Evolutionary conservation across 768 basidiomycete species (phyloP).

Genomic region (Scleroderma bovista): DNA sequence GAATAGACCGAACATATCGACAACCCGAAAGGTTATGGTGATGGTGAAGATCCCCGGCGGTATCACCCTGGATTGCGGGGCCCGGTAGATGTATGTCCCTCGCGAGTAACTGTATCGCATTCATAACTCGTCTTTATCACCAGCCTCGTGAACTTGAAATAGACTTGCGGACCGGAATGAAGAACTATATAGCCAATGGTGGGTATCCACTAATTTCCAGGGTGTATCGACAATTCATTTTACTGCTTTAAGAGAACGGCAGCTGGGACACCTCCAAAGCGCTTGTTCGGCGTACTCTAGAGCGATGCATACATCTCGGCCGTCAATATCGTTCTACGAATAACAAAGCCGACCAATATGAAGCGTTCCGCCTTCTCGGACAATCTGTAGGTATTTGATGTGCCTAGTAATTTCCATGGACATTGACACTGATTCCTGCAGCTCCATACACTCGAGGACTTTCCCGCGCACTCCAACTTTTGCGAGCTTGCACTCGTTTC

Average conservation of each 20-base stretch:
- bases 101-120: not conserved
- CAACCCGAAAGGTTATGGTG: slow-evolving; percentile 87
- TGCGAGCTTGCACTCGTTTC: slow-evolving; percentile 76
- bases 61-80: slow-evolving; percentile 74
- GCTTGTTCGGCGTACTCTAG: slow-evolving; percentile 66
- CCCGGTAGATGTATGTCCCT: slow-evolving; percentile 63
- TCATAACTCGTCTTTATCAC: not conserved
- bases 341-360: slow-evolving; percentile 65
- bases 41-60: slow-evolving; percentile 74
- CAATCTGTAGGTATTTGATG: slow-evolving; percentile 43
- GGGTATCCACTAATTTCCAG: not conserved
- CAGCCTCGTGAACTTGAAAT: slow-evolving; percentile 80
- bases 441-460: slow-evolving; percentile 84
- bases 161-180: slow-evolving; percentile 85
- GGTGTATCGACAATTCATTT: not conserved
- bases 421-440: slow-evolving; percentile 17
- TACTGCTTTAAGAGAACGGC: slow-evolving; percentile 44
- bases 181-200: slow-evolving; percentile 91
- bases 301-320: slow-evolving; percentile 76
- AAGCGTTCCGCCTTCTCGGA: slow-evolving; percentile 77
- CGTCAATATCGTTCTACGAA: slow-evolving; percentile 53
- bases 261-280: slow-evolving; percentile 87
- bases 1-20: slow-evolving; percentile 79
- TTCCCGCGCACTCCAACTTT: slow-evolving; percentile 85
- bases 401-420: slow-evolving; percentile 8